A percentile compares a stretch with the other conserved stretches of the same genome.
These are phyloP conservation scores for Pelargonium myrrhifolium DNA, from an alignment of 441 rosid species.

Conservation along the genomic window DNA sequence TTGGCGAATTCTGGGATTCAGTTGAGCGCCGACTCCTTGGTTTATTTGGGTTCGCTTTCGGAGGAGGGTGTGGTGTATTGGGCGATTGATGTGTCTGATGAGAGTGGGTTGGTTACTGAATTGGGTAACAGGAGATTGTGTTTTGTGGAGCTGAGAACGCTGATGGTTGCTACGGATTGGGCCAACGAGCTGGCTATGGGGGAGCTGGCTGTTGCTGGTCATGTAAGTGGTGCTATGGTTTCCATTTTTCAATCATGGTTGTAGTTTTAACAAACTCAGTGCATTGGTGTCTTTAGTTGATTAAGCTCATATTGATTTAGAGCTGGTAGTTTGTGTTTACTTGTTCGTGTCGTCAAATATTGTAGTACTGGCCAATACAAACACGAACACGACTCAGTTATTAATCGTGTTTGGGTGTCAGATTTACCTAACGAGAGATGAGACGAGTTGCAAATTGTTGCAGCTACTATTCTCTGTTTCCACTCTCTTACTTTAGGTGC, in stretches of 20 bases:
- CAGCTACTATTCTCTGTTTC: too few relatives aligned
- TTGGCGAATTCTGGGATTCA: slow-evolving; percentile 39
- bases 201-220: slow-evolving; percentile 90
- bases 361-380: too few relatives aligned
- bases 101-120: slow-evolving; percentile 34
- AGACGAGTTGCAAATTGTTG: too few relatives aligned
- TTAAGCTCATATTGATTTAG: too few relatives aligned
- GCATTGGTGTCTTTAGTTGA: too few relatives aligned
- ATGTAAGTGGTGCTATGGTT: slow-evolving; percentile 42
- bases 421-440: too few relatives aligned
- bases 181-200: slow-evolving; percentile 55
- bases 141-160: slow-evolving; percentile 78
- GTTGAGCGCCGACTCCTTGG: slow-evolving; percentile 42
- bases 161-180: slow-evolving; percentile 96
- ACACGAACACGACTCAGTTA: too few relatives aligned
- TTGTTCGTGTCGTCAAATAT: too few relatives aligned
- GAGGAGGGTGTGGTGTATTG: slow-evolving; percentile 64
- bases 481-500: too few relatives aligned
- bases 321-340: too few relatives aligned
- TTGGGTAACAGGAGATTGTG: slow-evolving; percentile 37
- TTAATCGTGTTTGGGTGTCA: too few relatives aligned
- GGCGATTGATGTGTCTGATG: slow-evolving; percentile 64
- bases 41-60: slow-evolving; percentile 64
- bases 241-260: background rate
- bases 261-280: too few relatives aligned